These are phyloP conservation scores for Lathyrus oleraceus DNA, from an alignment of 306 rosid species.

Conservation along the genomic window DNA sequence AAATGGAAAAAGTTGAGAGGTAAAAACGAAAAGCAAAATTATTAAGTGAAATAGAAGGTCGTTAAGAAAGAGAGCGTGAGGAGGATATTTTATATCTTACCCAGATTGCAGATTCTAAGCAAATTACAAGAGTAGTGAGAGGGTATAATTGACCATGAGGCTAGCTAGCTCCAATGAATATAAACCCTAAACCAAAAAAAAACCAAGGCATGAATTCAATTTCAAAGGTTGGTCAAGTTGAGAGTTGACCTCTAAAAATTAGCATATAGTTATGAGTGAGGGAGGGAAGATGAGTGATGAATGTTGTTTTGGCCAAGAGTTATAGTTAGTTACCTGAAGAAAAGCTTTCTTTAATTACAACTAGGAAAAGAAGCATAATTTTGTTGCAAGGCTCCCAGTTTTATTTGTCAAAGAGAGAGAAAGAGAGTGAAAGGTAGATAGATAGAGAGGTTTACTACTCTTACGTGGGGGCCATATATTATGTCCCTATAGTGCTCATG, in stretches of 20 bases:
- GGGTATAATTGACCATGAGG: background rate
- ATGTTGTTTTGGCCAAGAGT: constrained; percentile 32
- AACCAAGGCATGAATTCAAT: constrained; percentile 35
- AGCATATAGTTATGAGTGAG: constrained; percentile 3
- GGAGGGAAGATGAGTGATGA: background rate
- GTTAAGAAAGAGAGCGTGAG: constrained; percentile 21
- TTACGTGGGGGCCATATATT: constrained; percentile 68
- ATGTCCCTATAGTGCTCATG: constrained; percentile 59
- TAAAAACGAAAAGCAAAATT: constrained; percentile 29
- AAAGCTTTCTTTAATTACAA: constrained; percentile 47
- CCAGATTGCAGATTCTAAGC: constrained; percentile 38
- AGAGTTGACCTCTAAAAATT: constrained; percentile 43
- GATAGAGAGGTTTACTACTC: constrained; percentile 45
- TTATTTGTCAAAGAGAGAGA: constrained; percentile 21
- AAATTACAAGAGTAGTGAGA: background rate
- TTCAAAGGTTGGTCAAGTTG: constrained; percentile 25
- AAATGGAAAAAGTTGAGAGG: constrained; percentile 25
- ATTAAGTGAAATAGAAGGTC: constrained; percentile 23
- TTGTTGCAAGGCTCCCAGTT: constrained; percentile 31
- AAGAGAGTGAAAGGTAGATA: constrained; percentile 25
- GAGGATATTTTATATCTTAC: constrained; percentile 14
- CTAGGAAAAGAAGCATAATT: constrained; percentile 32
- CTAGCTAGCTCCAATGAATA: background rate
- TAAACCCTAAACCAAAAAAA: constrained; percentile 55
- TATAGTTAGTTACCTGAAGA: constrained; percentile 37